A percentile compares a stretch with the other conserved stretches of the same genome.
These are phyloP conservation scores for Fagopyrum tataricum DNA, from an alignment of 148 eudicot genomes.

Conservation along the genomic window DNA sequence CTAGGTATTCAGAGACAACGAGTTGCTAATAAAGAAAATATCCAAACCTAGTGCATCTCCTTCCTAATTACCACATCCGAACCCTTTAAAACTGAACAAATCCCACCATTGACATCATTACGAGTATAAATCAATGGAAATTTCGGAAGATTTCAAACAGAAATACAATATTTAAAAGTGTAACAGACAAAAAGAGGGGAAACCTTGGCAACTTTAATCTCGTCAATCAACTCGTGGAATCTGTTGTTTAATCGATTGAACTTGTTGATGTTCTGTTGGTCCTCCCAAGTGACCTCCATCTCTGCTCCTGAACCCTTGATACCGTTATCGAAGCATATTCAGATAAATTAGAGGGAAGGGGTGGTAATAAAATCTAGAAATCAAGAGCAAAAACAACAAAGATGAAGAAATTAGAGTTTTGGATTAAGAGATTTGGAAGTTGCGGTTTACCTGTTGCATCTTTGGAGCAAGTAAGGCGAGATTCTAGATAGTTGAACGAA, in stretches of 20 bases:
- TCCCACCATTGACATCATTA: not conserved
- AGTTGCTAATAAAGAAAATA: not conserved
- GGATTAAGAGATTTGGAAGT: not conserved
- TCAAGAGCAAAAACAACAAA: constrained; percentile 1
- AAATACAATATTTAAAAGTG: not conserved
- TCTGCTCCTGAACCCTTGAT: constrained; percentile 62
- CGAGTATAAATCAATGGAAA: not conserved
- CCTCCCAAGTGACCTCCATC: constrained; percentile 92
- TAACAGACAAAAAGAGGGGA: not conserved
- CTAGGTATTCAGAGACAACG: not conserved
- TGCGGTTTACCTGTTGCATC: constrained; percentile 38
- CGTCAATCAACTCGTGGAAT: constrained; percentile 75
- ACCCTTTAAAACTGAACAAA: not conserved
- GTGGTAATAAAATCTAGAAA: not conserved
- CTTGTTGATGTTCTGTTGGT: constrained; percentile 93
- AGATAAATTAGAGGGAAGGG: not conserved
- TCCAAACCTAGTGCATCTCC: not conserved
- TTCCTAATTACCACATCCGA: not conserved
- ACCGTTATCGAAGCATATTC: not conserved
- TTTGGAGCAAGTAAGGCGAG: constrained; percentile 3
- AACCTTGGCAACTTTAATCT: constrained; percentile 80
- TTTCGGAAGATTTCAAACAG: not conserved
- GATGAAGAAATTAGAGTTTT: not conserved
- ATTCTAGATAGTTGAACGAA: not conserved
- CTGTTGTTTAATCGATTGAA: constrained; percentile 83